A percentile compares a stretch with the other conserved stretches of the same genome.
Evolutionary conservation across 1,284 basidiomycete species (phyloP).

Genomic region (Sanguinoderma infundibulare): DNA sequence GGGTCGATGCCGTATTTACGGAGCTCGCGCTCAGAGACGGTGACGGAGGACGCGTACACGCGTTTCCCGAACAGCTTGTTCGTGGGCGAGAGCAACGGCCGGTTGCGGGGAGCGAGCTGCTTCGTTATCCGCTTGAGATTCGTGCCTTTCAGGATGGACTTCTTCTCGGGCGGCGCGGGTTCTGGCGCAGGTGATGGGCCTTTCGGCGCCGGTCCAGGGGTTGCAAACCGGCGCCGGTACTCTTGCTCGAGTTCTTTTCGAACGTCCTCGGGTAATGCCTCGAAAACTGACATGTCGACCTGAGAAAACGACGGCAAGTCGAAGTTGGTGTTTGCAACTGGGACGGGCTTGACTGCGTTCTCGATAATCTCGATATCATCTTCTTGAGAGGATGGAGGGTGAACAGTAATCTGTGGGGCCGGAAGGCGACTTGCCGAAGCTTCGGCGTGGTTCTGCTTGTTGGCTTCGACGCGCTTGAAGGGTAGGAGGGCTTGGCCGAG

Average conservation of each 20-base stretch:
- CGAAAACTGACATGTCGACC: constrained; percentile 73
- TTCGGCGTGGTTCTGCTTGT: constrained; percentile 18
- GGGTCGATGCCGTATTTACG: constrained; percentile 70
- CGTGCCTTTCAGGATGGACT: constrained; percentile 36
- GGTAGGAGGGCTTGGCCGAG: constrained; percentile 57
- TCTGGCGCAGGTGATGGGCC: constrained; percentile 19
- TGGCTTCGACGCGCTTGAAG: constrained; percentile 47
- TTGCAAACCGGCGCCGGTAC: constrained; percentile 61
- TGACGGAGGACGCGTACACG: constrained; percentile 28
- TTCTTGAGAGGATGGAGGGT: constrained; percentile 41
- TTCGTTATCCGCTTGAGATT: constrained; percentile 62
- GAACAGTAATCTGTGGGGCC: constrained; percentile 34
- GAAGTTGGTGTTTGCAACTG: constrained; percentile 13
- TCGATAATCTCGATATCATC: constrained; percentile 27
- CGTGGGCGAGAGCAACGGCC: constrained; percentile 51
- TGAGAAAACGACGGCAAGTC: constrained; percentile 75
- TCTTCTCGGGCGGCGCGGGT: constrained; percentile 22
- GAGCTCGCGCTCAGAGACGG: constrained; percentile 52
- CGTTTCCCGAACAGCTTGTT: constrained; percentile 42
- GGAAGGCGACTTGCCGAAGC: constrained; percentile 1
- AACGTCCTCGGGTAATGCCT: constrained; percentile 73
- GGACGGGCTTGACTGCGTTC: constrained; percentile 10
- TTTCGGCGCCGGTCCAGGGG: constrained; percentile 38
- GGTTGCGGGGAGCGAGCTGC: constrained; percentile 60
- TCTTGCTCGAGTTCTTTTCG: constrained; percentile 72